Base-by-base conservation (phyloP, 129 eudicot species). In the Erigeron canadensis region DNA sequence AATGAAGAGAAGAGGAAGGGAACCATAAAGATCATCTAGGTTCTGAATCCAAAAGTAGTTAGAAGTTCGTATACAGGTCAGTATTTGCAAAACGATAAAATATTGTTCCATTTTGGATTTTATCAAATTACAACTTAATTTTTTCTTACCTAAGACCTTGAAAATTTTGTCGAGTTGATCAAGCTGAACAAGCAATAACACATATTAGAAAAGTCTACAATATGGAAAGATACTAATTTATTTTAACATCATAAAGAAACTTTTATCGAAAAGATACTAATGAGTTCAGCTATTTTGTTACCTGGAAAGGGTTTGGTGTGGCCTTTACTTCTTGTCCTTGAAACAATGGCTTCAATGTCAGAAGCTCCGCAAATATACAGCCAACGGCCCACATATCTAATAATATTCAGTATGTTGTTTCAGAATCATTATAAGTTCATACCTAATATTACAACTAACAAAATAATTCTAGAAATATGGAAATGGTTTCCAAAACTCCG, bases 371-470 rank as follows among this genome's bases (percentile, higher is more conserved):
- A 94, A 94, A 94, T 81, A 94, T 94, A 81, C 99, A 94, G 53
- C 99, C 99, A 55, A 94, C 97, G 79, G 99, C 99, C 99, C 99
- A 94, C 99, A 94, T 94, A 84, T 87, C 94, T 87, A 73, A 81
- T 23, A 48, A 70, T 64, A 74, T 78, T 48, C 70, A 65, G 19
- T 50, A 63, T 11, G 7, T 69, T 42, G 13, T 18, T 62, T 72
- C 66, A 63, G 58, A 63, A 21, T 45, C 48, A 62, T 61, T n/a
- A 43, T 48, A 75, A 72, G 11, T 69, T 37, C 8, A 16, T 16
- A 50, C 57, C 57, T 28, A 38, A 28, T 43, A 53, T 66, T 61
- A 69, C 13, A 13, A 53, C 10, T n/a, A 50, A 51, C 12, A 23
- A 71, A 55, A 71, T 61, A 5, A 70, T 0, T 62, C 9, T 21